Base-by-base conservation (phyloP, 306 rosid genomes). In the Hippophae gyantsensis region DNA sequence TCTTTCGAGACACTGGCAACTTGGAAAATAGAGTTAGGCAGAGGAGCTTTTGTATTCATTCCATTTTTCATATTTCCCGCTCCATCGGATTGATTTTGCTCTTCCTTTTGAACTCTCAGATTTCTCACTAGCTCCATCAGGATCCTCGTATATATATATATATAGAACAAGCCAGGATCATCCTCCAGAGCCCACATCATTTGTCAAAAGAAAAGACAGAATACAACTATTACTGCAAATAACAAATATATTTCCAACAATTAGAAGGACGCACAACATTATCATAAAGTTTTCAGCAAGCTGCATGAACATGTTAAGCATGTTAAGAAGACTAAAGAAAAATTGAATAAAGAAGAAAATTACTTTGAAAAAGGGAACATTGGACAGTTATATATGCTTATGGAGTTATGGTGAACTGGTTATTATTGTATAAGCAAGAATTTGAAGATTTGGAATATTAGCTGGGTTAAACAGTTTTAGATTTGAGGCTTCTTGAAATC, bases 101-200 rank as follows among this genome's bases (percentile, higher is more conserved):
- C 72, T 88, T 41, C 85, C 89, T 72, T 69, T 86, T 12, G 81
- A 75, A 56, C 89, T 76, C 72, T 73, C 84, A 0, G 65, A 65
- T 56, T 66, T 83, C 59, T 71, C 77, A 32, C 66, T 67, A 61
- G 69, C 71, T 27, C 74, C 51, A 41, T 75, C 71, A 52, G 94
- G 60, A 46, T 84, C 89, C 76, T 93, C 95, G 0, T 18, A 18
- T 18, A 18, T 18, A 18, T 18, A 59, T 93, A 93, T 69, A 82
- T 54, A 23, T 52, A 60, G 74, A 69, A 89, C 67, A 86, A 64
- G 42, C 74, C 81, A 40, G 99, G 99, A 62, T 93, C 99, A 9
- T 86, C 88, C 64, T 93, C 99, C 48, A 93, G 78, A 48, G 99
- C 95, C 99, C 99, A 93, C 99, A 93, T 93, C 99, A 93, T 93